Evolutionary conservation across 2,329 filamentous ascomycete species (phyloP).

Genomic region (Aspergillus ruber): DNA sequence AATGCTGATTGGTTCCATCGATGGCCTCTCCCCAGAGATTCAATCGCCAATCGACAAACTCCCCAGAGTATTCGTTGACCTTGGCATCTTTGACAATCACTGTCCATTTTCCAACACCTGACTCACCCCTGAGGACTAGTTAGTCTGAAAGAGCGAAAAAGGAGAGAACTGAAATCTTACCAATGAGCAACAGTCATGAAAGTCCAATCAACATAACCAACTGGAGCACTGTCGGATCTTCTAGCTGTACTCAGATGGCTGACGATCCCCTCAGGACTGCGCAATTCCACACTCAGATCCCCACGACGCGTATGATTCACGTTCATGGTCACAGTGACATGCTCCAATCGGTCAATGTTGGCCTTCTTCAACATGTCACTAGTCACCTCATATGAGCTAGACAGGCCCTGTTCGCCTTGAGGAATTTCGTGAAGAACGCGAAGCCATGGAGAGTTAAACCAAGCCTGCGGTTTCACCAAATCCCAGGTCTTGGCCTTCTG

Average conservation of each 20-base stretch:
- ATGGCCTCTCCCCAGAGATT: slow-evolving; percentile 90
- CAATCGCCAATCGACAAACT: slow-evolving; percentile 84
- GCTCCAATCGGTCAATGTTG: slow-evolving; percentile 82
- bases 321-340: slow-evolving; percentile 98
- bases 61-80: slow-evolving; percentile 69
- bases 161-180: slow-evolving; percentile 44
- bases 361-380: slow-evolving; percentile 70
- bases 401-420: slow-evolving; percentile 72
- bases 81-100: slow-evolving; percentile 79
- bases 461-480: slow-evolving; percentile 88
- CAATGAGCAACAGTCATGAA: slow-evolving; percentile 99
- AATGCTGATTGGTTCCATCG: slow-evolving; percentile 63
- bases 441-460: slow-evolving; percentile 90
- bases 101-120: slow-evolving; percentile 82
- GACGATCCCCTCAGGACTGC: slow-evolving; percentile 72
- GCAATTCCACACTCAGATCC: slow-evolving; percentile 85
- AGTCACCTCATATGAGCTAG: slow-evolving; percentile 76
- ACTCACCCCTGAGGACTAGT: slow-evolving; percentile 66
- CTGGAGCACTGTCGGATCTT: slow-evolving; percentile 56
- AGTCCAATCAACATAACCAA: slow-evolving; percentile 89
- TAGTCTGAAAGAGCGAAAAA: slow-evolving; percentile 6
- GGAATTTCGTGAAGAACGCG: slow-evolving; percentile 82
- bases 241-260: slow-evolving; percentile 78
- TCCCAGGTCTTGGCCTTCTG: slow-evolving; percentile 80
- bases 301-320: slow-evolving; percentile 79